Evolutionary conservation across 441 rosid species (phyloP), one percentile per base, ranked within the genome.

Genomic region (Jatropha multifida): DNA sequence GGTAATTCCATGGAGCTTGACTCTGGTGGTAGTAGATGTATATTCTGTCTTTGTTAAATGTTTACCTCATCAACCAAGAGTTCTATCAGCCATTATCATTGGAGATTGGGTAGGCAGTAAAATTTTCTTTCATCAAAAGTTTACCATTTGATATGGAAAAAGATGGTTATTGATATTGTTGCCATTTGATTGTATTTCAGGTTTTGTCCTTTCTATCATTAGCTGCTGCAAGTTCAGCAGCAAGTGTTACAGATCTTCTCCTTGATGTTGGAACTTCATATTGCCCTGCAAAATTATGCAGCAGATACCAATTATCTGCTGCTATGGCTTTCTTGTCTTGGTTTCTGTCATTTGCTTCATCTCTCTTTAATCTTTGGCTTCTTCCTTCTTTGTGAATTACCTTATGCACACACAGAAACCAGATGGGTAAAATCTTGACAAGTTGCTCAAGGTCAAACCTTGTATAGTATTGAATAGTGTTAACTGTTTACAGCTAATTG

Each of bases 261-360:
- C 67, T 84, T 9, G 78, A 79, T 17, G 79, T 74, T 4, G 84
- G 84, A 46, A 60, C 12, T 42, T 20, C 80, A 1, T 76, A 46
- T 51, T 88, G 90, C 80, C 80, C 84, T 1, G 78, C 81, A 23
- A 84, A 83, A 78, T 61, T 85, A 32, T 89, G 94, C 79, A 79
- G 82, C 64, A 84, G 94, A 76, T 89, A 84, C 78, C 91, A 88
- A 61, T 42, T 90, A 54, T 92, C 94, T 10, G 94, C 97, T 0
- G 85, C 88, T 6, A 88, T 89, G 89, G 94, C 94, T 17, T 87
- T 94, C 83, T 75, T 90, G 86, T 86, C 92, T 65, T 90, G 92
- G 81, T 83, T 87, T 75, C 81, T 94, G 60, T 86, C 90, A 4
- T 86, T 86, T 40, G 84, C 88, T 74, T 90, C 93, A 0, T 79